Evolutionary conservation across 2,329 filamentous ascomycete genomes (phyloP).

Genomic region (Sclerotinia trifoliorum): DNA sequence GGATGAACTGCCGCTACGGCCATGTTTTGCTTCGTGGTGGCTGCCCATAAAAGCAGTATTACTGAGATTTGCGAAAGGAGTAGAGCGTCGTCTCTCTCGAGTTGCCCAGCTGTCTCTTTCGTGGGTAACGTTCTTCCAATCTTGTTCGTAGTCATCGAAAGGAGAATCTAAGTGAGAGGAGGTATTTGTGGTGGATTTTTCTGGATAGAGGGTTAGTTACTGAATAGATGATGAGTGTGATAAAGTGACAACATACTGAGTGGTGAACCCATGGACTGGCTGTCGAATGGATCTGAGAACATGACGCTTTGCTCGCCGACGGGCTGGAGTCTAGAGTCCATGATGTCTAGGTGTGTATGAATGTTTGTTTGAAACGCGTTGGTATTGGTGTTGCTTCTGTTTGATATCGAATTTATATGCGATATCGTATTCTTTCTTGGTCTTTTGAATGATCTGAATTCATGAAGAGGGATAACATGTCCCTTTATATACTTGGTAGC

Average conservation of each 20-base stretch:
- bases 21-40: constrained; percentile 15
- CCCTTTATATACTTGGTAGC: neutral
- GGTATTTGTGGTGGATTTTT: constrained; percentile 1
- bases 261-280: neutral
- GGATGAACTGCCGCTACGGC: neutral
- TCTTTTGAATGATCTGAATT: neutral
- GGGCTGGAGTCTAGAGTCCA: constrained; percentile 6
- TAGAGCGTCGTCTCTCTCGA: constrained; percentile 16
- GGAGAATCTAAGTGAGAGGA: constrained; percentile 7
- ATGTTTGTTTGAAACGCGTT: neutral
- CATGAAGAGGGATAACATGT: neutral
- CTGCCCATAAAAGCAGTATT: constrained; percentile 17
- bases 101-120: constrained; percentile 12
- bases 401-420: neutral
- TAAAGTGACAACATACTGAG: constrained; percentile 1
- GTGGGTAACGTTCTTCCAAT: constrained; percentile 15
- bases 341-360: neutral
- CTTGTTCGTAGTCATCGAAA: constrained; percentile 23
- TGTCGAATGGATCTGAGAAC: neutral
- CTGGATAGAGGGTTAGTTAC: neutral
- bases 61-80: constrained; percentile 10
- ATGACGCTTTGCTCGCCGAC: neutral
- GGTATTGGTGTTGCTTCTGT: neutral
- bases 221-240: neutral
- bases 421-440: neutral